Evolutionary conservation across 345 rosid genomes (phyloP), one percentile per base, ranked within the genome.

Genomic region (Rhodamnia rubescens): DNA sequence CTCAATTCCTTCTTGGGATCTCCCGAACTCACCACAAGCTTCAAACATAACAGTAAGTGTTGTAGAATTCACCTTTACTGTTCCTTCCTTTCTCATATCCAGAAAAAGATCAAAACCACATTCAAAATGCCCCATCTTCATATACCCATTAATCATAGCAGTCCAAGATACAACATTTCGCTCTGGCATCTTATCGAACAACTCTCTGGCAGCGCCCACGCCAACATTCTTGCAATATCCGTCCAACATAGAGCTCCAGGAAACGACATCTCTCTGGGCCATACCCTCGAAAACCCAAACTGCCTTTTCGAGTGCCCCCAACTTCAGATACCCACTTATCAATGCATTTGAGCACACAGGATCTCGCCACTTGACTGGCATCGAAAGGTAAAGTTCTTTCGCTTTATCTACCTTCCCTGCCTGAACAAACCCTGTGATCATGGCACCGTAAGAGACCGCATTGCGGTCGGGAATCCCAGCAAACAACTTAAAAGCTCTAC

Each of bases 101-200:
- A 82, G 18, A 89, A 96, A 96, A 89, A 96, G 85, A 85, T 64
- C 83, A 88, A 94, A 92, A 84, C 98, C 98, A 64, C 91, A 90
- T 36, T 85, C 87, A 13, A 95, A 92, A 89, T 57, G 88, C 8
- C 93, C 96, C 26, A 84, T 90, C 85, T 93, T 93, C 88, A 96
- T 87, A 86, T 93, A 94, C 32, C 98, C 98, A 90, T 93, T 90
- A 78, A 95, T 92, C 95, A 95, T 92, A 42, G 96, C 87, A 15
- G 95, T 93, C 98, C 98, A 95, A 87, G 96, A 88, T 85, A 95
- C 91, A 83, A 94, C 96, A 91, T 94, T 95, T 86, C 84, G 94
- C 90, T 91, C 92, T 5, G 85, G 83, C 94, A 93, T 94, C 64
- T 40, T 26, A 84, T 93, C 92, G 84, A 95, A 93, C 50, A 94